Conservation (phyloP, 352 stramenopile genomes). For the Phytophthora chlamydospora region DNA sequence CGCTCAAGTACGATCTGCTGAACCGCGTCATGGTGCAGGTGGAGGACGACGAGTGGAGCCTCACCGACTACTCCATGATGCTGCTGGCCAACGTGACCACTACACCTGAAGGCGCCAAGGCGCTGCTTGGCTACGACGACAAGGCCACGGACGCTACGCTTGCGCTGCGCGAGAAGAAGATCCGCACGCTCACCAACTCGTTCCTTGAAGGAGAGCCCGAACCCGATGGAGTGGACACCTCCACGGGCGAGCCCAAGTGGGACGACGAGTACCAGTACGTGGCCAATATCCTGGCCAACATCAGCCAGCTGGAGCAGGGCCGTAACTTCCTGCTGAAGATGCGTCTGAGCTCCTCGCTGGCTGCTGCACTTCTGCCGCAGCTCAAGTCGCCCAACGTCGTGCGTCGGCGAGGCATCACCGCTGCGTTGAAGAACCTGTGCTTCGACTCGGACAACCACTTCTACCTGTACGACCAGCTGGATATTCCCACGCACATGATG, state of each 20-base stretch:
- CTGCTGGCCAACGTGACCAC: slow-evolving; percentile 85
- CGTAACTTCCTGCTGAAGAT: slow-evolving; percentile 81
- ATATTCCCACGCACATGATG: slow-evolving; percentile 83
- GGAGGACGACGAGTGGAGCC: slow-evolving; percentile 80
- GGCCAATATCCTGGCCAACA: slow-evolving; percentile 85
- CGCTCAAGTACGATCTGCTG: slow-evolving; percentile 82
- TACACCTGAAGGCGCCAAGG: slow-evolving; percentile 65
- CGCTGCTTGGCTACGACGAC: slow-evolving; percentile 67
- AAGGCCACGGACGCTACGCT: slow-evolving; percentile 52
- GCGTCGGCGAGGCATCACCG: slow-evolving; percentile 71
- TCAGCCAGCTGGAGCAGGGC: slow-evolving; percentile 83
- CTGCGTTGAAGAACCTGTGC: slow-evolving; percentile 82
- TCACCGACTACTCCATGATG: slow-evolving; percentile 90
- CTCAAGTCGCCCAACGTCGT: slow-evolving; percentile 85
- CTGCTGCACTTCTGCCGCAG: slow-evolving; percentile 71
- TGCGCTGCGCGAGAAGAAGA: slow-evolving; percentile 79
- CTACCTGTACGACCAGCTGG: slow-evolving; percentile 86
- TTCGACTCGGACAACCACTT: slow-evolving; percentile 91
- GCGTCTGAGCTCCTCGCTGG: slow-evolving; percentile 67
- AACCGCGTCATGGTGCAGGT: slow-evolving; percentile 89
- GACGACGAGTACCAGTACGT: slow-evolving; percentile 91
- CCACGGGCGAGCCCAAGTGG: slow-evolving; percentile 82
- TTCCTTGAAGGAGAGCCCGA: slow-evolving; percentile 82
- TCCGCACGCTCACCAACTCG: slow-evolving; percentile 70
- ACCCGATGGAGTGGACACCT: slow-evolving; percentile 70